These are phyloP conservation scores for Ramalina intermedia DNA, from an alignment of 495 filamentous ascomycete species.

Conservation along the genomic window DNA sequence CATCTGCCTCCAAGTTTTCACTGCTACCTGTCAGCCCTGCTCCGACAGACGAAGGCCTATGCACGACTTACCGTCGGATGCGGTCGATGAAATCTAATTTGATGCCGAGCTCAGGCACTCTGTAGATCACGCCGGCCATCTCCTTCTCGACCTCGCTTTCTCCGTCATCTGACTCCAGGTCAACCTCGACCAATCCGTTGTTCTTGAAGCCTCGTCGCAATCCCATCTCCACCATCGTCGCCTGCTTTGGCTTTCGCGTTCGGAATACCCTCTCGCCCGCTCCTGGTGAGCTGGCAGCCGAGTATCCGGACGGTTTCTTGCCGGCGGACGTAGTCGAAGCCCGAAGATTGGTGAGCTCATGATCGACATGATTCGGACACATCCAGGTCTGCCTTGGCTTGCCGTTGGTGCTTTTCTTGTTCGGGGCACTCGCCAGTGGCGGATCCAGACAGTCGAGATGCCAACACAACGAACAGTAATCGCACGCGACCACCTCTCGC, in stretches of 20 bases:
- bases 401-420: constrained; percentile 21
- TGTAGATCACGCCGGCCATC: constrained; percentile 44
- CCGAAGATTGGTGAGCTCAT: constrained; percentile 35
- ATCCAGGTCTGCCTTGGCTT: constrained; percentile 55
- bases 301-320: constrained; percentile 19
- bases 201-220: constrained; percentile 48
- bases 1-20: not conserved
- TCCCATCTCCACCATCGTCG: constrained; percentile 27
- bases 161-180: constrained; percentile 43
- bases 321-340: constrained; percentile 10
- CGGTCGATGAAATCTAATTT: constrained; percentile 54
- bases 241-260: constrained; percentile 29
- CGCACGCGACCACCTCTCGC: constrained; percentile 62
- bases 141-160: constrained; percentile 38
- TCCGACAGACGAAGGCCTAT: too few relatives aligned
- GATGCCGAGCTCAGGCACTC: constrained; percentile 57
- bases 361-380: constrained; percentile 75
- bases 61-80: constrained; percentile 23
- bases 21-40: not conserved
- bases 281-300: constrained; percentile 23
- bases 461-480: constrained; percentile 66
- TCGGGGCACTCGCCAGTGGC: constrained; percentile 63
- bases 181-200: constrained; percentile 67
- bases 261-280: not conserved
- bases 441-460: constrained; percentile 87